Evolutionary conservation across 805 yeast genomes (phyloP).

Genomic region (Scheffersomyces lignosus): DNA sequence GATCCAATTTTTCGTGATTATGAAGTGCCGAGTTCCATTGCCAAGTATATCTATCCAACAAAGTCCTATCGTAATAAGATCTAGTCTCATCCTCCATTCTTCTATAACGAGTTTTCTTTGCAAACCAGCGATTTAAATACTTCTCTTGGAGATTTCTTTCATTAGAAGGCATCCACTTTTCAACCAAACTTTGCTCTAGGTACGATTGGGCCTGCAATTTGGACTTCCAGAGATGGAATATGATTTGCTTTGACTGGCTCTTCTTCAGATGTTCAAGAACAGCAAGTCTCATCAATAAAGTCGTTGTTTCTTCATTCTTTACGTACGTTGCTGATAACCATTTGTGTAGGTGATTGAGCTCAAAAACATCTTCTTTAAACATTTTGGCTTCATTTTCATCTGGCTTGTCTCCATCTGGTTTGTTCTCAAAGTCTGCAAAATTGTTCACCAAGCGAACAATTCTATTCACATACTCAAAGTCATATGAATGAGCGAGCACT

Average conservation of each 20-base stretch:
- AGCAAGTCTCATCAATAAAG: constrained; percentile 34
- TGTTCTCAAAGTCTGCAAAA: constrained; percentile 31
- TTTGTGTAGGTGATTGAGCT: constrained; percentile 23
- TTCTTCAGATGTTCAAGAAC: constrained; percentile 13
- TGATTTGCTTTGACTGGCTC: background rate
- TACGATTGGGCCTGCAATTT: no score
- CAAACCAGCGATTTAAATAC: no score
- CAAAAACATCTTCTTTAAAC: constrained; percentile 20
- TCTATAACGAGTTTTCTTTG: no score
- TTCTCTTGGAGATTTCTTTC: no score
- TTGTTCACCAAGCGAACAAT: constrained; percentile 18
- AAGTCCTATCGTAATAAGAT: no score
- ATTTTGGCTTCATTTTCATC: constrained; percentile 1
- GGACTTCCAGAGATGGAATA: constrained; percentile 27
- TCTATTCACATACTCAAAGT: constrained; percentile 21
- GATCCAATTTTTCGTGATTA: no score
- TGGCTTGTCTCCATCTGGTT: constrained; percentile 17
- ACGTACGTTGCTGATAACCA: constrained; percentile 10
- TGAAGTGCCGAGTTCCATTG: no score
- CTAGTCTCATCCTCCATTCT: no score
- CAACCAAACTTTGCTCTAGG: no score
- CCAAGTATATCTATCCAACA: no score
- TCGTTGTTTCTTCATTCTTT: constrained; percentile 9
- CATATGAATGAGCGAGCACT: constrained; percentile 14
- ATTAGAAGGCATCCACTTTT: no score